Conservation (phyloP, 2,329 filamentous ascomycete species). For the Diaporthe longicolla region DNA sequence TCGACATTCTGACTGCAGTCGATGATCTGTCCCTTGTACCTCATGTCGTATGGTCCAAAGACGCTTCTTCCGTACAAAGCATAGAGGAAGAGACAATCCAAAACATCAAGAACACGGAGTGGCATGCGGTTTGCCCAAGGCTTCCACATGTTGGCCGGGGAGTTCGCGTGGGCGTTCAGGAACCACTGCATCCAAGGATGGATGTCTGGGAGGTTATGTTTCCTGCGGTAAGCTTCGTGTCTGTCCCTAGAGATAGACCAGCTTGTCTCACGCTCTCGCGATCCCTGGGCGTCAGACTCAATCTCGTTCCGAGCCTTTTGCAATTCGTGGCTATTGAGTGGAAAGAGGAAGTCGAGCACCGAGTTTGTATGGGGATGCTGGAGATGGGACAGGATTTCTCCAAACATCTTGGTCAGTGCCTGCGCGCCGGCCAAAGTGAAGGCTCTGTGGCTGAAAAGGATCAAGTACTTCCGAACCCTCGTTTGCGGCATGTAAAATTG, state of each 20-base stretch:
- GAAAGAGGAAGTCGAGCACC: slow-evolving; percentile 72
- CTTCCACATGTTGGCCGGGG: slow-evolving; percentile 52
- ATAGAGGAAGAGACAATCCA: slow-evolving; percentile 70
- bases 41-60: slow-evolving; percentile 62
- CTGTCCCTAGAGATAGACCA: slow-evolving; percentile 72
- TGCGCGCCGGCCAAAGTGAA: slow-evolving; percentile 48
- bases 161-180: slow-evolving; percentile 26
- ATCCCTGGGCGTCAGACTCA: slow-evolving; percentile 52
- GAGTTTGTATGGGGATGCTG: slow-evolving; percentile 72
- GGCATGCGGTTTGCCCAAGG: slow-evolving; percentile 65
- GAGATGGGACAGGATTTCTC: slow-evolving; percentile 61
- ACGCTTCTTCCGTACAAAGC: neutral
- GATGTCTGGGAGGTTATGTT: slow-evolving; percentile 64
- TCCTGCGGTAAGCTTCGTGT: slow-evolving; percentile 63
- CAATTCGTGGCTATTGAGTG: slow-evolving; percentile 67
- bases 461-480: slow-evolving; percentile 70
- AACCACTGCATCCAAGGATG: slow-evolving; percentile 45
- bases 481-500: slow-evolving; percentile 82
- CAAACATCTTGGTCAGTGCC: slow-evolving; percentile 52
- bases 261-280: slow-evolving; percentile 52
- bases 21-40: slow-evolving; percentile 61
- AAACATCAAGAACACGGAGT: slow-evolving; percentile 74
- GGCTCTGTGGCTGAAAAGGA: slow-evolving; percentile 64
- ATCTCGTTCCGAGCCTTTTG: slow-evolving; percentile 65
- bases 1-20: slow-evolving; percentile 83